Evolutionary conservation across 2,329 filamentous ascomycete genomes (phyloP).

Genomic region (Aspergillus brunneoviolaceus): DNA sequence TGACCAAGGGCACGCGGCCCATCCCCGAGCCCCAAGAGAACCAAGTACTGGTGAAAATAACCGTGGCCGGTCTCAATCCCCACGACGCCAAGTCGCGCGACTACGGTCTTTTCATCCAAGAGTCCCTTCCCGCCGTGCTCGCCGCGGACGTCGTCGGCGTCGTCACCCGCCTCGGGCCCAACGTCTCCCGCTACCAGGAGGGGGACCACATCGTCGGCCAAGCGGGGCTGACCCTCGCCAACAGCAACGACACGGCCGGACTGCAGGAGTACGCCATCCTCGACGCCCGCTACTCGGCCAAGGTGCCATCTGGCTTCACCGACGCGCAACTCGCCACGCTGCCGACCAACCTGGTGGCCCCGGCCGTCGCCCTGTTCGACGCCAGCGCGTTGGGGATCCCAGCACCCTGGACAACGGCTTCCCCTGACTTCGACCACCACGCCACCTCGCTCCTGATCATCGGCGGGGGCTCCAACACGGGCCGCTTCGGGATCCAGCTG

Average conservation of each 20-base stretch:
- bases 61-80: slow-evolving; percentile 27
- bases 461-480: slow-evolving; percentile 27
- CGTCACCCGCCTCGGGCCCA: background rate
- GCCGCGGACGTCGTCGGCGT: background rate
- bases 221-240: slow-evolving; percentile 22
- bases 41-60: slow-evolving; percentile 42
- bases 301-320: slow-evolving; percentile 35
- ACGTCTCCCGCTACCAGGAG: slow-evolving; percentile 21
- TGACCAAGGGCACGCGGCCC: background rate
- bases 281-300: slow-evolving; percentile 29
- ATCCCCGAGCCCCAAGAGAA: slow-evolving; percentile 31
- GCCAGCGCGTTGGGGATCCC: background rate
- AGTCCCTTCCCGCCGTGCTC: slow-evolving; percentile 25
- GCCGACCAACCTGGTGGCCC: slow-evolving; percentile 37
- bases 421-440: slow-evolving; percentile 17
- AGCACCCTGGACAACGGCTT: slow-evolving; percentile 8
- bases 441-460: slow-evolving; percentile 22
- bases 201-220: slow-evolving; percentile 38
- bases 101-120: slow-evolving; percentile 35
- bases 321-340: slow-evolving; percentile 41
- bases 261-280: slow-evolving; percentile 43
- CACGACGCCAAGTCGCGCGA: slow-evolving; percentile 44
- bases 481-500: slow-evolving; percentile 26
- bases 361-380: slow-evolving; percentile 36
- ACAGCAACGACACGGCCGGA: slow-evolving; percentile 19